Evolutionary conservation across 1,284 basidiomycete genomes (phyloP), one percentile per base, ranked within the genome.

Genomic region (Cryptococcus maquisensis): DNA sequence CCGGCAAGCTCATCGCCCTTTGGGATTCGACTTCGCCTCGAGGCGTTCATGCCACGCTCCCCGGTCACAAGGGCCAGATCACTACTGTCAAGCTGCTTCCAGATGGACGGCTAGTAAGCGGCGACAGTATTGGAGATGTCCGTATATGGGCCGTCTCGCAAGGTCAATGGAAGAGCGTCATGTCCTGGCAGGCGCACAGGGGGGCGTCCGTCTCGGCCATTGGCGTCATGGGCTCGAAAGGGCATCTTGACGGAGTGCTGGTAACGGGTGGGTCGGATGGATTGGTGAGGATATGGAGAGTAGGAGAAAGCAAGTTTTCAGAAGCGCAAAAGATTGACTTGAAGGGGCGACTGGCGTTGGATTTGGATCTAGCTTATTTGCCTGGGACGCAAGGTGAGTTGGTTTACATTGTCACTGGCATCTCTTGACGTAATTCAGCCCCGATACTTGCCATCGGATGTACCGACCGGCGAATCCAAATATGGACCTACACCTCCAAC

Each of bases 221-320:
- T 2, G 81, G 79, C 40, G 75, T 80, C 12, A 4, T 73, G 77
- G 53, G 53, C 12, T 37, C 49, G 13, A n/a, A 38, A 35, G 20
- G 49, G 9, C 13, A 1, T n/a, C 49, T 50, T 0, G 66, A 78
- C 32, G 77, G 78, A 38, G 61, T 66, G 6, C 40, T 93, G 6
- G 79, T 86, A 3, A 88, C 88, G 1, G 91, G 88, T 1, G 84
- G 87, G 28, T 93, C 90, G 0, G 90, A 95, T 69, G 83, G 84
- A 0, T 75, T 75, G 1, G 79, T 93, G 41, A 88, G 86, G 70
- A 76, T 90, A 16, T 95, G 88, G 89, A 72, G 73, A 37, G 9
- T 65, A n/a, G 45, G 50, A 2, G 47, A 47, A 24, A 49, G 28
- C 1, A 41, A 56, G 15, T 41, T 54, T 4, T 57, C 64, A 44